Evolutionary conservation across 495 filamentous ascomycete genomes (phyloP).

Genomic region (Tuber umbilicatum): DNA sequence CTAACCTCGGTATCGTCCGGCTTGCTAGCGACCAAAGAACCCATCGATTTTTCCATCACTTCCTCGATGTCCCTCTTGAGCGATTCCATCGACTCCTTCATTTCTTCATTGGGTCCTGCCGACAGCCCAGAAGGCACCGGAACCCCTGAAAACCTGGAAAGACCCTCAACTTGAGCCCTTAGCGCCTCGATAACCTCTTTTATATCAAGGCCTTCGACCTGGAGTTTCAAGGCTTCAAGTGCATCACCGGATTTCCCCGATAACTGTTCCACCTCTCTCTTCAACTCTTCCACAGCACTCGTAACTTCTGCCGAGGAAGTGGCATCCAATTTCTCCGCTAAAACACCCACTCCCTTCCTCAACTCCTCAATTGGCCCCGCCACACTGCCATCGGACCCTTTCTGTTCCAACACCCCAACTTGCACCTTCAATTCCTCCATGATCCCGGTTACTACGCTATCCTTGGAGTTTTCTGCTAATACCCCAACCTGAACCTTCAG

Average conservation of each 20-base stretch:
- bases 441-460: slow-evolving; percentile 53
- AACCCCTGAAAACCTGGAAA: slow-evolving; percentile 28
- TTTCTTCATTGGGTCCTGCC: slow-evolving; percentile 21
- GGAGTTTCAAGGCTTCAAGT: slow-evolving; percentile 22
- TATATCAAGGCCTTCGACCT: slow-evolving; percentile 31
- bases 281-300: slow-evolving; percentile 46
- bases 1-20: slow-evolving; percentile 16
- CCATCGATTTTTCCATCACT: slow-evolving; percentile 28
- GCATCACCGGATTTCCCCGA: slow-evolving; percentile 14
- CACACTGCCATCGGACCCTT: slow-evolving; percentile 11
- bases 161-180: slow-evolving; percentile 26
- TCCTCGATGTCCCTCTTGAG: slow-evolving; percentile 30
- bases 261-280: slow-evolving; percentile 42
- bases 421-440: slow-evolving; percentile 44
- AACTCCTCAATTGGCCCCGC: slow-evolving; percentile 22
- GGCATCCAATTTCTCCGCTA: slow-evolving; percentile 49
- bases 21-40: slow-evolving; percentile 22
- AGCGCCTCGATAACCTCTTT: slow-evolving; percentile 27
- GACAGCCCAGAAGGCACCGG: neutral
- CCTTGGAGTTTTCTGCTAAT: slow-evolving; percentile 44
- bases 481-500: slow-evolving; percentile 29
- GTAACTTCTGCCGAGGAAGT: slow-evolving; percentile 48
- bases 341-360: slow-evolving; percentile 40
- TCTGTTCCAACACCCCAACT: slow-evolving; percentile 23
- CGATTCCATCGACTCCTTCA: slow-evolving; percentile 34